Evolutionary conservation across 1,284 basidiomycete genomes (phyloP).

Genomic region (Austroboletus rostrupii): DNA sequence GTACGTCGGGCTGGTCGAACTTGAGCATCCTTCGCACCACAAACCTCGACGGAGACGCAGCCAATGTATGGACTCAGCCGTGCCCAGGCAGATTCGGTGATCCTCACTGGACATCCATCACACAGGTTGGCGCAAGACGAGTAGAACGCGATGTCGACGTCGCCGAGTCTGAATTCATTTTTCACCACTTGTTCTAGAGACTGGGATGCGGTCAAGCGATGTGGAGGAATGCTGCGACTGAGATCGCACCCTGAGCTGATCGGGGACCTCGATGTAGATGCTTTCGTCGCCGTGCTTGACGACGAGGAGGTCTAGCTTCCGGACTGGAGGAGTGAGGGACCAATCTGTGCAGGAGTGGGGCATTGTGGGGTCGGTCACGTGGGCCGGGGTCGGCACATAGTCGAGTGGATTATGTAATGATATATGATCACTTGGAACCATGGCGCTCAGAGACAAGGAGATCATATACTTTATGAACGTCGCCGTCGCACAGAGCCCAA

Average conservation of each 20-base stretch:
- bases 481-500: constrained; percentile 12
- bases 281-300: constrained; percentile 15
- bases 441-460: constrained; percentile 11
- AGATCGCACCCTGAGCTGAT: constrained; percentile 14
- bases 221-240: not conserved
- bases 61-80: constrained; percentile 21
- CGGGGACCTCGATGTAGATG: constrained; percentile 22
- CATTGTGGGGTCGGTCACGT: constrained; percentile 12
- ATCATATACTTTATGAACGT: constrained; percentile 29
- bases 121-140: constrained; percentile 25
- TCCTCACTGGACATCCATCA: constrained; percentile 16
- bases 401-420: constrained; percentile 19
- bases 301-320: constrained; percentile 21
- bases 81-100: constrained; percentile 20
- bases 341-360: constrained; percentile 26
- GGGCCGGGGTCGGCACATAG: too few relatives aligned
- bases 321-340: constrained; percentile 14
- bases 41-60: constrained; percentile 17
- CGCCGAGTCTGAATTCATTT: constrained; percentile 20
- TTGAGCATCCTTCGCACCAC: not conserved
- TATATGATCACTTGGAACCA: constrained; percentile 9
- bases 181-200: constrained; percentile 16
- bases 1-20: constrained; percentile 1
- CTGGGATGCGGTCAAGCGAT: constrained; percentile 2
- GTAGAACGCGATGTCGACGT: constrained; percentile 10